Base-by-base conservation (phyloP, 352 stramenopile species). In the Globisporangium lucens region DNA sequence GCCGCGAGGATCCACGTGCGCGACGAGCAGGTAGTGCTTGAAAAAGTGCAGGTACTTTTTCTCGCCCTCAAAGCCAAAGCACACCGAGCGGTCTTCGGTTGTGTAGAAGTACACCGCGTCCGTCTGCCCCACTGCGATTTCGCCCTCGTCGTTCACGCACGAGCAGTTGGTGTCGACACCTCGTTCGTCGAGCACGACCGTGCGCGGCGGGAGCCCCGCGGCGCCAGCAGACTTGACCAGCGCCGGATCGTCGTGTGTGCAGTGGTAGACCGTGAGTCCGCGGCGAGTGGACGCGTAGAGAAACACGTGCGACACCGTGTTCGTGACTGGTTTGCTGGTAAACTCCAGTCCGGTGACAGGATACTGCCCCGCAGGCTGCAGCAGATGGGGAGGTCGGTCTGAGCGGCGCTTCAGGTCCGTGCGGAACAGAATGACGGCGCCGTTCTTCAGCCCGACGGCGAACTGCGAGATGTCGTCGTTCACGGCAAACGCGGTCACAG, bases 41-140 rank as follows among this genome's bases (percentile, higher is more conserved):
- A 96, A 96, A 57, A 96, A 96, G 59, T 83, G 68, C 56, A 96
- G 27, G 57, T 91, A 91, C 47, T 91, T 91, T 69, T 96, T 95
- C 61, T 95, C 88, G 35, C 88, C 88, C 76, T 96, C 86, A 69
- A 96, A 96, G 7, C 79, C 90, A 73, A 95, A 94, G 63, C 87
- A 94, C n/a, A 92, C 87, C 0, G 82, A 89, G 5, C 89, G 87
- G 38, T 97, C 90, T 70, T 97, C 89, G 1, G 83, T 90, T 24
- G 85, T 93, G 80, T 96, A 97, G 61, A 95, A 96, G 74, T 96
- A 97, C 13, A 97, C 84, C 8, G 84, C 88, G 65, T 96, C 89
- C 0, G 83, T 89, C 70, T 96, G 88, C 1, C 88, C 88, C 3
- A 95, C 83, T 3, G 85, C 86, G 12, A 95, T 87, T 53, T 95